Conservation (phyloP, 257 asterid species). For the Lavandula angustifolia region DNA sequence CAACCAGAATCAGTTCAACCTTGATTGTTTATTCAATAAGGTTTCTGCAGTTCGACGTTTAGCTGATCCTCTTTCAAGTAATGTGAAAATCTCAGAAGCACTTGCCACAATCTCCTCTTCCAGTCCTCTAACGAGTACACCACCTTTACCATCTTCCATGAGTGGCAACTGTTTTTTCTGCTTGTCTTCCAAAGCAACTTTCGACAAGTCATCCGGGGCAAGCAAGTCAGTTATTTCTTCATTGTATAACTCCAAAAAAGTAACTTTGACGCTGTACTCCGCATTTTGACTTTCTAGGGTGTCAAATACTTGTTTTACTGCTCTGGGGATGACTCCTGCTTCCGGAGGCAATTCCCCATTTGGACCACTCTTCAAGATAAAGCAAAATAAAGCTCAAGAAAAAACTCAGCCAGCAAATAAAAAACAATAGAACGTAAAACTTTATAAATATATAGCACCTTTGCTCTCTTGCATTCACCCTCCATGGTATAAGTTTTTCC, state of each 20-base stretch:
- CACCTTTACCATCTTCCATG: conserved; percentile 92
- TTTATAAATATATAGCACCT: conserved; percentile 43
- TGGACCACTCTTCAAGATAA: conserved; percentile 52
- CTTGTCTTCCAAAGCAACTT: conserved; percentile 53
- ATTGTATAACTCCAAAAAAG: conserved; percentile 79
- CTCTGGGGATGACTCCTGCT: conserved; percentile 84
- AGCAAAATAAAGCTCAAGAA: conserved; percentile 12
- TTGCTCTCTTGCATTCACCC: conserved; percentile 78
- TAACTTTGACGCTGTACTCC: conserved; percentile 80
- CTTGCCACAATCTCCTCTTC: conserved; percentile 81
- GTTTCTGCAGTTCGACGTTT: conserved; percentile 88
- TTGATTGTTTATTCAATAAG: conserved; percentile 74
- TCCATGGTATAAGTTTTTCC: conserved; percentile 90
- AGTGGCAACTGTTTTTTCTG: conserved; percentile 79
- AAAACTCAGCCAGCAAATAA: background rate
- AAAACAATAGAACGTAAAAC: background rate
- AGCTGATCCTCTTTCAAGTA: conserved; percentile 80
- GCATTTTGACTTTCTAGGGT: conserved; percentile 79
- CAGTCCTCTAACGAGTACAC: conserved; percentile 81
- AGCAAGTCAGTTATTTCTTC: conserved; percentile 83
- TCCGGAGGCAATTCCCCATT: conserved; percentile 76
- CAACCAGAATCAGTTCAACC: conserved; percentile 41
- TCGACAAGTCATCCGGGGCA: conserved; percentile 76
- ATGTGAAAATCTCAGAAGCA: conserved; percentile 67
- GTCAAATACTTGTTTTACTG: conserved; percentile 78